Percentiles rank a stretch among this genome's conserved stretches.
phyloP scores from a whole-genome alignment of 2,329 filamentous ascomycete species.

The Colletotrichum camelliae region DNA sequence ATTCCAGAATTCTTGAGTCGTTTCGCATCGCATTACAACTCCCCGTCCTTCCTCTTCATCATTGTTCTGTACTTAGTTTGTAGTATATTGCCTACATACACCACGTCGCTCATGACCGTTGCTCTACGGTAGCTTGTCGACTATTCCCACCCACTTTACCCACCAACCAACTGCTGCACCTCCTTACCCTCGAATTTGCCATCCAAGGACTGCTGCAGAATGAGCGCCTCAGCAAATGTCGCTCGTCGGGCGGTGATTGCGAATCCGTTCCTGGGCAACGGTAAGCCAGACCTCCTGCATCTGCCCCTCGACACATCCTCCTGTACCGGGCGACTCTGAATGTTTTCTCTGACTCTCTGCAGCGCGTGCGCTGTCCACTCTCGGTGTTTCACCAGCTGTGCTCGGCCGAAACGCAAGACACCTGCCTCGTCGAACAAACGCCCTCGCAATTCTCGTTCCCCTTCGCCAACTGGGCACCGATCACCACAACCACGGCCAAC shows the following conservation, averaged over 20 bases:
- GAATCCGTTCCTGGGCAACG: slow-evolving; percentile 56
- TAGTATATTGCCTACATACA: slow-evolving; percentile 1
- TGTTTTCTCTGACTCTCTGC: slow-evolving; percentile 30
- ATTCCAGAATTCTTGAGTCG: slow-evolving; percentile 16
- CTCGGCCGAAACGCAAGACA: slow-evolving; percentile 52
- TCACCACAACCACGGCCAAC: slow-evolving; percentile 56
- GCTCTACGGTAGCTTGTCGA: not conserved
- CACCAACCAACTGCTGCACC: not conserved
- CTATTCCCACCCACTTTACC: not conserved
- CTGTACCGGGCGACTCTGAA: not conserved
- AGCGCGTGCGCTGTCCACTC: slow-evolving; percentile 53
- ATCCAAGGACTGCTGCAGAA: slow-evolving; percentile 28
- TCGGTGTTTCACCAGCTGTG: slow-evolving; percentile 51
- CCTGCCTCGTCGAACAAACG: slow-evolving; percentile 50
- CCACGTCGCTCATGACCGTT: not conserved
- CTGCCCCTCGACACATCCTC: not conserved
- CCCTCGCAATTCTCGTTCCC: slow-evolving; percentile 63
- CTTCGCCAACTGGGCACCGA: slow-evolving; percentile 64
- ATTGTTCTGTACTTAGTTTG: slow-evolving; percentile 1
- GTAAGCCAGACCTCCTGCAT: slow-evolving; percentile 38
- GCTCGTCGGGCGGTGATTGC: slow-evolving; percentile 60
- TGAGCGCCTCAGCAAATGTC: slow-evolving; percentile 63
- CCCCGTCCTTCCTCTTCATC: slow-evolving; percentile 11
- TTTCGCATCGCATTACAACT: slow-evolving; percentile 17
- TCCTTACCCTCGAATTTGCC: not conserved